Evolutionary conservation across 1,284 basidiomycete species (phyloP), one percentile per base, ranked within the genome.

Genomic region (Acaromyces ingoldii): DNA sequence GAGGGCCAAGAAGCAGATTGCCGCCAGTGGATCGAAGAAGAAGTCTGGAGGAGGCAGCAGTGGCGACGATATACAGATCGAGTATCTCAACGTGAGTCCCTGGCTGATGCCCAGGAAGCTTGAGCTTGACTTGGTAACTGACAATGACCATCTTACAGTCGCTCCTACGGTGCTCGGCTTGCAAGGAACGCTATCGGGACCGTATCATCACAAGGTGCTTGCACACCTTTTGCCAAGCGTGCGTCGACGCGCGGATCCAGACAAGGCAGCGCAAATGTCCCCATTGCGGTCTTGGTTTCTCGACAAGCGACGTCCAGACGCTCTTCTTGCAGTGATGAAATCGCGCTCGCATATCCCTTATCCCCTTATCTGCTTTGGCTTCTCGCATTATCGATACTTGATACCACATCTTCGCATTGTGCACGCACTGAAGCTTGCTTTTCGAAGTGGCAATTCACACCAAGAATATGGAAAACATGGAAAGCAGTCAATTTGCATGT

Each of bases 211-310:
- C 85, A 24, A 92, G 92, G 75, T 99, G 93, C 80, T 85, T 89
- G 83, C 92, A 96, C 75, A 89, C 90, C 0, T 93, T 96, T 77
- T 96, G 92, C 79, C 87, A 87, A 74, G 78, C 81, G 21, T 84
- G 93, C 75, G 83, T 98, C 41, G 91, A 96, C 63, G 81, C 85
- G 24, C 85, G 95, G 31, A 83, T 98, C 65, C 80, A 87, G 44
- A 92, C 88, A 25, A 84, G 93, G 57, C 92, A 96, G 76, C 85
- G 93, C 42, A 96, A 96, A 77, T 98, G 93, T 76, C 93, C 93
- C 15, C 86, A 87, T 19, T 97, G 93, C 75, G 87, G 87, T 60
- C 72, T 88, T 33, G 79, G 83, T 1, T 98, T 98, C 78, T 86
- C 87, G 5, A 84, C 85, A 67, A 86, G 85, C 57, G 92, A 98